Base-by-base conservation (phyloP, 2,329 filamentous ascomycete species). In the Daldinia eschscholtzii region DNA sequence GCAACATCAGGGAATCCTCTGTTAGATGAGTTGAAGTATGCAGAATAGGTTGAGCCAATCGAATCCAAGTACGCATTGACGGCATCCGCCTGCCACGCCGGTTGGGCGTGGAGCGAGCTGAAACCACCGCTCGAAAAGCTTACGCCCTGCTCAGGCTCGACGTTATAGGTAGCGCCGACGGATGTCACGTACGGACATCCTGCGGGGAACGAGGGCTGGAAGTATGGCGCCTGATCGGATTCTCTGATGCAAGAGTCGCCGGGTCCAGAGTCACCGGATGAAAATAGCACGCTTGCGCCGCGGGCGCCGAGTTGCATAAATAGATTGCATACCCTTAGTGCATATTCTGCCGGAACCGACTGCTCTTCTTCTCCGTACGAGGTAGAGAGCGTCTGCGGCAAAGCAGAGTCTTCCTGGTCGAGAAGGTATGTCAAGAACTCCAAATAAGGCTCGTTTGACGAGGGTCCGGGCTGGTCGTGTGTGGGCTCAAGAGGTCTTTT, bases 391-490 rank as follows among this genome's bases (percentile, higher is more conserved):
- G 89, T 85, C 53, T 88, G 84, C 0, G 90, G 89, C 1, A 92
- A 80, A 18, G 80, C 76, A 2, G 79, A 72, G 52, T 84, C 83
- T 0, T 79, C 79, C 1, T 90, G 83, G 12, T 79, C 81, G 4
- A 90, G 80, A 72, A 91, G 77, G 76, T 87, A 88, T 66, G 88
- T 84, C 33, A 92, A 81, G 82, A 88, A 92, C 26, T 83, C 83
- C 2, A 91, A 82, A 77, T 91, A 92, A 0, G 89, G 89, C 80
- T 93, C 91, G 77, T 92, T 93, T 71, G 87, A 90, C 0, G 88
- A 89, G 1, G 75, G 77, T 1, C 72, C 77, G 1, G 90, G 82
- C 50, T 87, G 78, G 23, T 83, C 79, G 13, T 84, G 81, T 0
- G 84, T 82, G 12, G 89, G 85, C 9, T 82, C 79, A 0, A 91